Evolutionary conservation across 768 basidiomycete species (phyloP), one percentile per base, ranked within the genome.

Genomic region (Tubosaeta sp.): DNA sequence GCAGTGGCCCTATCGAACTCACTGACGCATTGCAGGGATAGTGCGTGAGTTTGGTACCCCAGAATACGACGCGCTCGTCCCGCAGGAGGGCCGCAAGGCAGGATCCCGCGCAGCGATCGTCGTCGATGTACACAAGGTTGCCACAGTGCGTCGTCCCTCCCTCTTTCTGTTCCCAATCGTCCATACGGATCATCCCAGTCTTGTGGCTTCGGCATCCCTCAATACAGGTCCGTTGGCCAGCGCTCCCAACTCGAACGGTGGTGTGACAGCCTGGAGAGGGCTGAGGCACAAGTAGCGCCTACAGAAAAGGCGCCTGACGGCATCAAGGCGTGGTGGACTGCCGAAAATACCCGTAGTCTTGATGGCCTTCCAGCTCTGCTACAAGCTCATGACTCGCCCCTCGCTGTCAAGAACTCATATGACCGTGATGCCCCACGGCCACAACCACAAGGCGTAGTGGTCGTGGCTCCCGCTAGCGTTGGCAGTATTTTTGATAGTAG

Each of bases 201-300:
- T 2, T 88, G 84, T 57, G 84, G 86, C 19, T 86, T 76, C 57
- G 76, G 77, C 0, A 77, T 86, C 25, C 85, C 86, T 3, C 76
- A 76, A 58, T 86, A 79, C 62, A 70, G 74, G 39, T 87, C 79
- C 68, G 66, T 78, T 37, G 69, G 72, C 5, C 80, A 84, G 50
- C 82, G 86, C 25, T 76, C 73, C 2, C 73, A 73, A 9, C 77
- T 83, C 14, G 70, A 77, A 38, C 71, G 76, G 27, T 79, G 66
- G 65, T 74, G 73, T 29, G 70, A 66, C 9, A 68, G 65, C 53
- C 72, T 75, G 48, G 83, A 86, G 63, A 47, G 48, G 0, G 55
- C 60, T 3, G 81, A 83, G 55, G 66, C 68, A 32, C 46, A 47
- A 39, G 51, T 57, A 12, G 11, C 47, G 10, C 59, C 56, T 19